Percentiles rank a stretch among this genome's conserved stretches.
These are phyloP conservation scores for Davidsoniella eucalypti DNA, from an alignment of 2,329 filamentous ascomycete species.

Conservation along the genomic window DNA sequence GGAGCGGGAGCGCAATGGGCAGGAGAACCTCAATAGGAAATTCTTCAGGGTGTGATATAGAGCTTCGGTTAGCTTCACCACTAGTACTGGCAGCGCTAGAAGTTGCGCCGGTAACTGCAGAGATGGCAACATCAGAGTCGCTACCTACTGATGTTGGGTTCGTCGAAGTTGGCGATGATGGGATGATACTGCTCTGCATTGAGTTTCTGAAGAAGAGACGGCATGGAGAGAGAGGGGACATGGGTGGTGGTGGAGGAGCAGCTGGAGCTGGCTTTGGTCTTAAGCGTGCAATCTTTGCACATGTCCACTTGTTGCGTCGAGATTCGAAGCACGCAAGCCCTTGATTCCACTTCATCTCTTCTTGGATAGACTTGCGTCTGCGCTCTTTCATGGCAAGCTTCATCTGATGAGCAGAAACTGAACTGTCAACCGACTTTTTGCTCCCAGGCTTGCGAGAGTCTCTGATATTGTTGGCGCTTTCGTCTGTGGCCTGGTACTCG, in stretches of 20 bases:
- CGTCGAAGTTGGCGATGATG: slow-evolving; percentile 16
- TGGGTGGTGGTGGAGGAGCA: slow-evolving; percentile 22
- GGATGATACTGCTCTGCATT: slow-evolving; percentile 24
- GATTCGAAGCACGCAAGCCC: slow-evolving; percentile 67
- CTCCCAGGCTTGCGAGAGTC: neutral
- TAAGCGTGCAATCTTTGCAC: slow-evolving; percentile 45
- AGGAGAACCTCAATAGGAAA: slow-evolving; percentile 46
- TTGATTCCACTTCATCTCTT: slow-evolving; percentile 61
- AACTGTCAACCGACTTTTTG: slow-evolving; percentile 3
- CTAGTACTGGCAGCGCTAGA: neutral
- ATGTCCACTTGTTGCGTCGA: slow-evolving; percentile 71
- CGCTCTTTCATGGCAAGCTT: slow-evolving; percentile 25
- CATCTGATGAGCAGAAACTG: neutral
- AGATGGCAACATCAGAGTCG: slow-evolving; percentile 20
- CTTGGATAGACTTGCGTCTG: slow-evolving; percentile 39
- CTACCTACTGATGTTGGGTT: slow-evolving; percentile 12
- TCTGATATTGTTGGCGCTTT: neutral
- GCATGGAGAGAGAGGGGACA: slow-evolving; percentile 29
- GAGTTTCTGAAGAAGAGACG: slow-evolving; percentile 35
- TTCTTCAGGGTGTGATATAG: neutral
- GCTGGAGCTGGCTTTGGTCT: slow-evolving; percentile 26
- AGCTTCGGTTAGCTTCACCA: neutral
- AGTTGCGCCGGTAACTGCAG: slow-evolving; percentile 15
- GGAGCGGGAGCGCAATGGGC: slow-evolving; percentile 55
- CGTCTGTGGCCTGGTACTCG: slow-evolving; percentile 9